Percentiles rank a stretch among this genome's conserved stretches.
These are phyloP conservation scores for Globisporangium recalcitrans DNA, from an alignment of 352 stramenopile species.

Conservation along the genomic window DNA sequence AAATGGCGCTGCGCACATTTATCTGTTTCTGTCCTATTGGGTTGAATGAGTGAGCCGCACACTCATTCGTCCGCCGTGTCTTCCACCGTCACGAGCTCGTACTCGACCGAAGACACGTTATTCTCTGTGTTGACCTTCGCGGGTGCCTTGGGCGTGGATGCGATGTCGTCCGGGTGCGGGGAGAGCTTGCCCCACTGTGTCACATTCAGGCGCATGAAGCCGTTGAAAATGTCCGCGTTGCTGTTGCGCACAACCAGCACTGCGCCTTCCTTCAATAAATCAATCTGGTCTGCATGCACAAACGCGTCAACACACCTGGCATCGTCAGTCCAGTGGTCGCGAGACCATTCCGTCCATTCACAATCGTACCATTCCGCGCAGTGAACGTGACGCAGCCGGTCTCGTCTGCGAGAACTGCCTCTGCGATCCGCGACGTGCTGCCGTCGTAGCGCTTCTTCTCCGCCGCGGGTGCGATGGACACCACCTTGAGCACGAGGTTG, in stretches of 20 bases:
- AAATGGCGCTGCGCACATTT: conserved; percentile 2
- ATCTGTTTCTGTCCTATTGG: conserved; percentile 11
- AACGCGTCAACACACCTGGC: neutral
- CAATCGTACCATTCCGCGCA: conserved; percentile 58
- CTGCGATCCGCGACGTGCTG: conserved; percentile 56
- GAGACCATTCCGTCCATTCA: neutral
- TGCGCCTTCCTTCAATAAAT: conserved; percentile 43
- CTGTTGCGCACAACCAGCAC: conserved; percentile 78
- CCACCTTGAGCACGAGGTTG: conserved; percentile 72
- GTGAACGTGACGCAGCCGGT: conserved; percentile 81
- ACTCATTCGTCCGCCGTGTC: conserved; percentile 37
- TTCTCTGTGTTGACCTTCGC: conserved; percentile 46
- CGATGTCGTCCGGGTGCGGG: conserved; percentile 61
- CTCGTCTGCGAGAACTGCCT: conserved; percentile 75
- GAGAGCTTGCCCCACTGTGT: conserved; percentile 82
- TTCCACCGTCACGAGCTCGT: conserved; percentile 80
- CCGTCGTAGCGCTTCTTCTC: conserved; percentile 78
- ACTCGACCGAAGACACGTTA: conserved; percentile 79
- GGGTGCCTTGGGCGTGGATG: conserved; percentile 59
- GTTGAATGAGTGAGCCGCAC: neutral
- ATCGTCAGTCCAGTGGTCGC: neutral
- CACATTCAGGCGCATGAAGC: conserved; percentile 82
- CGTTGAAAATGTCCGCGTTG: conserved; percentile 81
- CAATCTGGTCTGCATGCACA: conserved; percentile 60
- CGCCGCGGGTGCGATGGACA: conserved; percentile 46